These are phyloP conservation scores for Chaetomiaceae sp. DNA, from an alignment of 2,329 filamentous ascomycete genomes.

Conservation along the genomic window DNA sequence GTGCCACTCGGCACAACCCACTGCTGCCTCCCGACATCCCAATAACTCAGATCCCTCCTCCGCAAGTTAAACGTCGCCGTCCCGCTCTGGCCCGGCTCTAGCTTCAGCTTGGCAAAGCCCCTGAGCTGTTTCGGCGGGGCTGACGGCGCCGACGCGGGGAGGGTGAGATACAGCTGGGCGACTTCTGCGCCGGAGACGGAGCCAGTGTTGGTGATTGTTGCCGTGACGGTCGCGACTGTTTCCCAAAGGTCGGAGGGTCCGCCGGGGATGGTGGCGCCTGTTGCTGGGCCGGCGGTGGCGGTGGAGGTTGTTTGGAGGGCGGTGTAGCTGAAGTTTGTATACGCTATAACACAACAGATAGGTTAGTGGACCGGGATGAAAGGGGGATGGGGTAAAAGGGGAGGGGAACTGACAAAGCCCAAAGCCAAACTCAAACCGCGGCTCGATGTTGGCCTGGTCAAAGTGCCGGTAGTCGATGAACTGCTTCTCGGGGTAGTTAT, in stretches of 20 bases:
- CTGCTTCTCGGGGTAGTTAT: slow-evolving; percentile 56
- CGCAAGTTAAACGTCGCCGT: slow-evolving; percentile 50
- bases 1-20: slow-evolving; percentile 52
- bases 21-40: slow-evolving; percentile 55
- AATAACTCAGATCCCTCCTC: slow-evolving; percentile 60
- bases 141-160: slow-evolving; percentile 37
- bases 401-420: slow-evolving; percentile 46
- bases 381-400: not conserved
- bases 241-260: slow-evolving; percentile 45
- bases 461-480: slow-evolving; percentile 64
- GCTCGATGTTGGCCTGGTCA: slow-evolving; percentile 50
- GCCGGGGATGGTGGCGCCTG: slow-evolving; percentile 38
- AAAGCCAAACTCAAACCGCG: slow-evolving; percentile 61
- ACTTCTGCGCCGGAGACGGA: slow-evolving; percentile 58
- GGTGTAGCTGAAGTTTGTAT: slow-evolving; percentile 63
- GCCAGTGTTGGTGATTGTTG: slow-evolving; percentile 63
- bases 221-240: slow-evolving; percentile 46
- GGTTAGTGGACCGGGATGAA: not conserved
- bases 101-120: slow-evolving; percentile 56
- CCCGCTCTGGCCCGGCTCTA: slow-evolving; percentile 44
- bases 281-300: slow-evolving; percentile 37
- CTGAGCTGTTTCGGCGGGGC: slow-evolving; percentile 50
- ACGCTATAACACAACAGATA: slow-evolving; percentile 41
- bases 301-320: slow-evolving; percentile 41
- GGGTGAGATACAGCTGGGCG: slow-evolving; percentile 54